Base-by-base conservation (phyloP, 148 eudicot species). In the Fallopia convolvulus region DNA sequence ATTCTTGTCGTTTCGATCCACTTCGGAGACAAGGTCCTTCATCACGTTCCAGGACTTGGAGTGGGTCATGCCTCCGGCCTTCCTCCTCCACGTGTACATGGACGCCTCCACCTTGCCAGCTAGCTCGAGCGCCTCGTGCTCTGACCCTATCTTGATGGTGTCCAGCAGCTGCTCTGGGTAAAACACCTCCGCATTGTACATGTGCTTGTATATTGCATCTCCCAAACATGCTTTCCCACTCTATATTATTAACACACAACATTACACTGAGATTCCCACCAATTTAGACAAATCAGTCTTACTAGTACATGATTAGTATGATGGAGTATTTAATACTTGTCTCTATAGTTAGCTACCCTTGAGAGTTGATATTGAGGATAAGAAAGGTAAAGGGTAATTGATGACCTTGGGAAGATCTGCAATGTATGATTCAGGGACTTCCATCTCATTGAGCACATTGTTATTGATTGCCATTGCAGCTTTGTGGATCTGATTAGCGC, bases 101-200 rank as follows among this genome's bases (percentile, higher is more conserved):
- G 94, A 91, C 0, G 94, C 97, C 83, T 95, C 97, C 13, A 95
- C 90, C 74, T 87, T 87, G 81, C 93, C 99, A 13, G 99, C 99
- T 3, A 95, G 88, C 86, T 91, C 94, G 4, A 92, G 90, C 5
- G 99, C 97, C 85, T 95, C 97, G 46, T 88, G 99, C 83, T 91
- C 97, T 0, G 99, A 92, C 56, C 80, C 88, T 71, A 93, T 82
- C 77, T 87, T 91, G 40, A 89, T 83, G 70, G 82, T 77, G 84
- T 91, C 86, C 1, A 95, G 93, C 10, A 95, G 87, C 44, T 85
- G 79, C 9, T 95, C 97, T 0, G 97, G 94, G 44, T 90, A 84
- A 70, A 92, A 95, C 55, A 88, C 85, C 14, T 91, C 97, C 17
- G 87, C 83, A 3, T 78, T 83, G 77, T 74, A 77, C 87, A 93